phyloP scores from a whole-genome alignment of 1,284 basidiomycete genomes.

The Inonotus obliquus region DNA sequence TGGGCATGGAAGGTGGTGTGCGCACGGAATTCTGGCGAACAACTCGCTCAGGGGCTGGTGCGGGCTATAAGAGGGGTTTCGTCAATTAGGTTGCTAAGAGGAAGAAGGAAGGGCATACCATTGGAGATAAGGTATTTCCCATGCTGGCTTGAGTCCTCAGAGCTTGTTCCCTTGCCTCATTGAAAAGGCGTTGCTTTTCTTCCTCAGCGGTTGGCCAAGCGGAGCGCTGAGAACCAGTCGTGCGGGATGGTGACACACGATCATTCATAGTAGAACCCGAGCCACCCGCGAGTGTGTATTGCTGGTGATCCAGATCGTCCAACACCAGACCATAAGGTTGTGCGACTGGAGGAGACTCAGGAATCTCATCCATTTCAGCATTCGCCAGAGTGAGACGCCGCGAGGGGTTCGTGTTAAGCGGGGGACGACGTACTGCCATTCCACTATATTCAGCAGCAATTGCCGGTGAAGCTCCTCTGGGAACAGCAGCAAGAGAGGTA shows the following conservation, averaged over 20 bases:
- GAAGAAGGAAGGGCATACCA: conserved; percentile 1
- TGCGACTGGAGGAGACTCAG: conserved; percentile 13
- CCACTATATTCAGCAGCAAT: background rate
- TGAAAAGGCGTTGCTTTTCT: conserved; percentile 66
- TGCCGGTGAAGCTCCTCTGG: background rate
- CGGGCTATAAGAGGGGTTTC: conserved; percentile 6
- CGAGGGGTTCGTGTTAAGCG: conserved; percentile 2
- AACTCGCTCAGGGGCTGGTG: background rate
- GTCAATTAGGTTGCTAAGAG: background rate
- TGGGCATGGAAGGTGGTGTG: conserved; percentile 4
- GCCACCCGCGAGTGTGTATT: conserved; percentile 1
- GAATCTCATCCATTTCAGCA: conserved; percentile 14
- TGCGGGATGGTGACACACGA: conserved; percentile 5
- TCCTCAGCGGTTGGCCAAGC: conserved; percentile 66
- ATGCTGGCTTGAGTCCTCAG: conserved; percentile 20
- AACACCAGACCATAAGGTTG: conserved; percentile 12
- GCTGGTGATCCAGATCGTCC: conserved; percentile 5
- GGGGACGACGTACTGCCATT: background rate
- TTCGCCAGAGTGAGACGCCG: conserved; percentile 22
- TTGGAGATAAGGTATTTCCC: conserved; percentile 11
- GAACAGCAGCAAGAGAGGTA: background rate
- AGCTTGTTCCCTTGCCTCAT: conserved; percentile 45
- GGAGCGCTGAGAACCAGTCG: conserved; percentile 21
- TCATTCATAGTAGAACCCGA: conserved; percentile 2
- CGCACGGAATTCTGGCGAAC: background rate